A percentile compares a stretch with the other conserved stretches of the same genome.
Conservation (phyloP, 768 basidiomycete genomes). For the Amanita brunnescens region DNA sequence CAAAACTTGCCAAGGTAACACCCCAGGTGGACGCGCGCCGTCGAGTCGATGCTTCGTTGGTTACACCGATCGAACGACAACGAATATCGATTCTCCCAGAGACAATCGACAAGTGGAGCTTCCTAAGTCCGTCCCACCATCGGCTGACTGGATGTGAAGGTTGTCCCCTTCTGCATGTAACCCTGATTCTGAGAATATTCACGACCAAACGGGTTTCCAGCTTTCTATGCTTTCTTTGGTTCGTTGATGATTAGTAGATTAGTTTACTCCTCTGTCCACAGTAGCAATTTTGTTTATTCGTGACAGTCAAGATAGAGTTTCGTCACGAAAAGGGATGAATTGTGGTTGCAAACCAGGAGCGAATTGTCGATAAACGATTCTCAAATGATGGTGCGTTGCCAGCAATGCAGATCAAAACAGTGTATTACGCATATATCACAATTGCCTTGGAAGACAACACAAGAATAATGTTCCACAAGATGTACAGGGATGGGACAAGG, state of each 20-base stretch:
- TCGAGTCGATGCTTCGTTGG: constrained; percentile 16
- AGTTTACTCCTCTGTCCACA: neutral
- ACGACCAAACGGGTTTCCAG: too few relatives aligned
- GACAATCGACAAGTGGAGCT: constrained; percentile 15
- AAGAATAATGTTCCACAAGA: constrained; percentile 6
- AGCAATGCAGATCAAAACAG: neutral
- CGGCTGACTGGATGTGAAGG: constrained; percentile 27
- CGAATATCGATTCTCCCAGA: constrained; percentile 8
- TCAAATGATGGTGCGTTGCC: too few relatives aligned
- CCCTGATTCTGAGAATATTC: too few relatives aligned
- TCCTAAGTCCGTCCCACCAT: constrained; percentile 14
- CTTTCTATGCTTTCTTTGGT: too few relatives aligned
- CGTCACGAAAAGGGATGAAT: too few relatives aligned
- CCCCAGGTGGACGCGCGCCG: constrained; percentile 14
- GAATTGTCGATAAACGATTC: too few relatives aligned
- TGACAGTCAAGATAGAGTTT: too few relatives aligned
- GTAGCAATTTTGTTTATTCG: neutral
- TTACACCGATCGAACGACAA: constrained; percentile 19
- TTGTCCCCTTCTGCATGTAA: neutral
- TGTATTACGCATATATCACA: constrained; percentile 1
- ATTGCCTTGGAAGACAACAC: neutral
- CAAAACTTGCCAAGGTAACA: constrained; percentile 17
- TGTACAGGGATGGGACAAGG: neutral
- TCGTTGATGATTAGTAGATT: too few relatives aligned
- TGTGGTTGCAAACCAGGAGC: too few relatives aligned